phyloP scores from a whole-genome alignment of 2,329 filamentous ascomycete species.

The Microsporum audouinii region DNA sequence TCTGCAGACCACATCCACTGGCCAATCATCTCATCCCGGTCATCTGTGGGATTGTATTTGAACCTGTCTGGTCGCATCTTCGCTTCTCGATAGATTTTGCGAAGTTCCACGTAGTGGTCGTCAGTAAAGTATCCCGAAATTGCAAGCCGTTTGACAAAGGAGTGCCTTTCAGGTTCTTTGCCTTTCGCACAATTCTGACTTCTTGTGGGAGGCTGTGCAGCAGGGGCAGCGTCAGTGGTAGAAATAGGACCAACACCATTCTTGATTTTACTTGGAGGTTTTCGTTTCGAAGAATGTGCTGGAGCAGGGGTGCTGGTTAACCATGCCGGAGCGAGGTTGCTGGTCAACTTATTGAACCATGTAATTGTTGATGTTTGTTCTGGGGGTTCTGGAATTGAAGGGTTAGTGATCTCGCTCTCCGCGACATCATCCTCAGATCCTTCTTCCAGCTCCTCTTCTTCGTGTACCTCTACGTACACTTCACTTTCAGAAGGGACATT shows the following conservation, averaged over 20 bases:
- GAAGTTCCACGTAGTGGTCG: constrained; percentile 31
- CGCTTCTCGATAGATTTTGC: constrained; percentile 29
- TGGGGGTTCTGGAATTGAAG: background rate
- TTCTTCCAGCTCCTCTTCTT: constrained; percentile 3
- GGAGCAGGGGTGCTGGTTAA: constrained; percentile 7
- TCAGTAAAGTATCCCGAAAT: constrained; percentile 33
- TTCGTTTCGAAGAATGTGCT: constrained; percentile 1
- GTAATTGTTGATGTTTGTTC: constrained; percentile 19
- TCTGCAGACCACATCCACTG: constrained; percentile 35
- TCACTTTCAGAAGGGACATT: background rate
- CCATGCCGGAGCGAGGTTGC: constrained; percentile 14
- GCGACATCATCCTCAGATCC: background rate
- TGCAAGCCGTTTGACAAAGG: constrained; percentile 19
- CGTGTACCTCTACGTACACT: background rate
- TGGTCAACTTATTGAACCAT: constrained; percentile 26
- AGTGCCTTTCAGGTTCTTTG: background rate
- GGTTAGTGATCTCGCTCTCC: background rate
- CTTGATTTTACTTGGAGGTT: background rate
- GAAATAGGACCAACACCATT: background rate
- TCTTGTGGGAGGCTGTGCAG: background rate
- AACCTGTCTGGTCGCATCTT: constrained; percentile 29
- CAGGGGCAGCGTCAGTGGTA: background rate
- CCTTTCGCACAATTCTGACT: background rate
- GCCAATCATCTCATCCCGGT: constrained; percentile 30
- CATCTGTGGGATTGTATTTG: constrained; percentile 25